phyloP scores from a whole-genome alignment of 1,284 basidiomycete species.

The Grifola frondosa region DNA sequence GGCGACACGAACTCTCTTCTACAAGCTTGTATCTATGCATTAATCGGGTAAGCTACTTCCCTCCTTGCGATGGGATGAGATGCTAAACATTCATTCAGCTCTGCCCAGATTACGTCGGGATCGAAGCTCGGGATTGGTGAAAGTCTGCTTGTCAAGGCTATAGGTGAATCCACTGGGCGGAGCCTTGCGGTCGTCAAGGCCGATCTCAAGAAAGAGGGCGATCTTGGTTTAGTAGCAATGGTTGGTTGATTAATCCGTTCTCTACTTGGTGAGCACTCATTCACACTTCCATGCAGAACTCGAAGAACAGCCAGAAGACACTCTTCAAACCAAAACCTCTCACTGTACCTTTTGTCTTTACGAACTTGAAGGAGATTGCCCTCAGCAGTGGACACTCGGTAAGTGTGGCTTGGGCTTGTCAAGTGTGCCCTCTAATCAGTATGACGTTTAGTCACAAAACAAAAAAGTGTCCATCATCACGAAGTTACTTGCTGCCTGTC shows the following conservation, averaged over 20 bases:
- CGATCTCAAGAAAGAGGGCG: constrained; percentile 92
- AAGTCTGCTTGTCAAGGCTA: constrained; percentile 92
- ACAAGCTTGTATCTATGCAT: constrained; percentile 94
- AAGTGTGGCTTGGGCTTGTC: constrained; percentile 17
- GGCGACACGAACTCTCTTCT: constrained; percentile 72
- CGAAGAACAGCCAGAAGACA: constrained; percentile 92
- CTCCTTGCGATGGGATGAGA: neutral
- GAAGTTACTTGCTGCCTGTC: constrained; percentile 90
- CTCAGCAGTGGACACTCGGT: constrained; percentile 82
- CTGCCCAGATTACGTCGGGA: constrained; percentile 93
- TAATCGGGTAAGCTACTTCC: constrained; percentile 70
- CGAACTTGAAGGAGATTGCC: constrained; percentile 84
- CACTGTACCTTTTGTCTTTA: constrained; percentile 87
- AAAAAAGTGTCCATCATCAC: constrained; percentile 97
- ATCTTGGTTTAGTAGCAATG: constrained; percentile 94
- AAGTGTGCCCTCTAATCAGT: neutral
- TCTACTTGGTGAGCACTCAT: too few species aligned
- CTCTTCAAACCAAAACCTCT: constrained; percentile 93
- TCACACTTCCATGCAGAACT: constrained; percentile 56
- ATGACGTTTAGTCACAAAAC: constrained; percentile 69
- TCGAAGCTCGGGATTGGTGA: constrained; percentile 98
- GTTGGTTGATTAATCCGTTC: too few species aligned
- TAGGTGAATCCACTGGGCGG: constrained; percentile 92
- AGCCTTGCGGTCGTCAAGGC: constrained; percentile 82
- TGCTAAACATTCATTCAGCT: constrained; percentile 49